phyloP scores from a whole-genome alignment of 1,284 basidiomycete genomes.

The Boletus sp. region DNA sequence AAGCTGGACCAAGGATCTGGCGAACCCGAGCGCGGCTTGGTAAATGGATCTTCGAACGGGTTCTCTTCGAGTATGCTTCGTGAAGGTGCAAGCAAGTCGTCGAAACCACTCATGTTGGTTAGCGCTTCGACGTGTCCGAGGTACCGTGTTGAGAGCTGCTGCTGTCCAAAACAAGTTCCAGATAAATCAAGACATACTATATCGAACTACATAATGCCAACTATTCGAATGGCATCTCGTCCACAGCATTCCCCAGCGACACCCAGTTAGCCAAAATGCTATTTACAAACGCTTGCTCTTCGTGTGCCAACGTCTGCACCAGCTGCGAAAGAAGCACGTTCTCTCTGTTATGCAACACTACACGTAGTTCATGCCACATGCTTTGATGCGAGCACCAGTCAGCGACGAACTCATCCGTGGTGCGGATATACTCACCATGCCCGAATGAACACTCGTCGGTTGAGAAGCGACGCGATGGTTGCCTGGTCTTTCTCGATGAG shows the following conservation, averaged over 20 bases:
- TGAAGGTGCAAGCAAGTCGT: slow-evolving; percentile 70
- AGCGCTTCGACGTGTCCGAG: background rate
- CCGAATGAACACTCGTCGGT: slow-evolving; percentile 77
- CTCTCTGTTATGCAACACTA: slow-evolving; percentile 84
- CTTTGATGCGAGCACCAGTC: slow-evolving; percentile 38
- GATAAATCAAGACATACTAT: no score
- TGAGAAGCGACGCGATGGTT: slow-evolving; percentile 64
- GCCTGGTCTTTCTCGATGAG: slow-evolving; percentile 75
- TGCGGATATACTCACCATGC: slow-evolving; percentile 55
- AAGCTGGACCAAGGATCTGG: slow-evolving; percentile 73
- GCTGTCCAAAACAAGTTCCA: slow-evolving; percentile 13
- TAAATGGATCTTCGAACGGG: slow-evolving; percentile 74
- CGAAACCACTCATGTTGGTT: slow-evolving; percentile 65
- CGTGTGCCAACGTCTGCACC: slow-evolving; percentile 66
- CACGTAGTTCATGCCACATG: slow-evolving; percentile 88
- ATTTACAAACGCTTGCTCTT: slow-evolving; percentile 66
- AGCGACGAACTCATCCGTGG: background rate
- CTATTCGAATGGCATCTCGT: slow-evolving; percentile 83
- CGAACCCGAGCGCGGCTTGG: slow-evolving; percentile 54
- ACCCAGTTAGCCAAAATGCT: slow-evolving; percentile 68
- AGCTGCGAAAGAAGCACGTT: slow-evolving; percentile 74
- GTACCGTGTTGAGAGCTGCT: background rate
- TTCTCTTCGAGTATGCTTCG: slow-evolving; percentile 62
- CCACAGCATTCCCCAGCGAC: slow-evolving; percentile 63
- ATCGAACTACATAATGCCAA: no score